Percentiles rank a stretch among this genome's conserved stretches.
Conservation (phyloP, 805 yeast genomes). For the Saccharomycodes ludwigii region DNA sequence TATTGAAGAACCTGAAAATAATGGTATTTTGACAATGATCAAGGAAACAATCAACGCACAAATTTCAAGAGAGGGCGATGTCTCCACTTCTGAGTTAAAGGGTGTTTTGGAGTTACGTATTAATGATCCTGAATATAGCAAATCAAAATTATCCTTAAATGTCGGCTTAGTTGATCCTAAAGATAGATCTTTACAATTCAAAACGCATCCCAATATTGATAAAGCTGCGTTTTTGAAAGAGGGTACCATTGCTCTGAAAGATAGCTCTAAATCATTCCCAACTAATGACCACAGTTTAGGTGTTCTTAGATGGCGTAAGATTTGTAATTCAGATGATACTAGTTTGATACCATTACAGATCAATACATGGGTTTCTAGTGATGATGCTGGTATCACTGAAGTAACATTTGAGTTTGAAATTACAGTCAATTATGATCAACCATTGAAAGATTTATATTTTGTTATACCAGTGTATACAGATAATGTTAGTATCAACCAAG, state of each 20-base stretch:
- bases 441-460: constrained; percentile 39
- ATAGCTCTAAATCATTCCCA: constrained; percentile 73
- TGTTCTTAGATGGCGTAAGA: constrained; percentile 84
- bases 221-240: constrained; percentile 48
- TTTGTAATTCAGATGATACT: constrained; percentile 48
- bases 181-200: constrained; percentile 47
- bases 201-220: constrained; percentile 95
- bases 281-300: constrained; percentile 83
- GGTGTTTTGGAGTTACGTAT: constrained; percentile 87
- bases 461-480: constrained; percentile 54
- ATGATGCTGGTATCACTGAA: constrained; percentile 46
- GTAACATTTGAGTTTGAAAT: constrained; percentile 87
- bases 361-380: constrained; percentile 72
- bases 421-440: constrained; percentile 28
- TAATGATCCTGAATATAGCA: constrained; percentile 60
- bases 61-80: constrained; percentile 72
- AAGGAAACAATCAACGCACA: constrained; percentile 71
- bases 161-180: constrained; percentile 32
- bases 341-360: constrained; percentile 51
- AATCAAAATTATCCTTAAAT: constrained; percentile 47
- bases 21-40: constrained; percentile 68
- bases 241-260: constrained; percentile 60
- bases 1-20: constrained; percentile 21
- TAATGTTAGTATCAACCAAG: constrained; percentile 39
- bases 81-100: constrained; percentile 61